A percentile compares a stretch with the other conserved stretches of the same genome.
phyloP scores from a whole-genome alignment of 441 rosid genomes.

The Adansonia rubrostipa region DNA sequence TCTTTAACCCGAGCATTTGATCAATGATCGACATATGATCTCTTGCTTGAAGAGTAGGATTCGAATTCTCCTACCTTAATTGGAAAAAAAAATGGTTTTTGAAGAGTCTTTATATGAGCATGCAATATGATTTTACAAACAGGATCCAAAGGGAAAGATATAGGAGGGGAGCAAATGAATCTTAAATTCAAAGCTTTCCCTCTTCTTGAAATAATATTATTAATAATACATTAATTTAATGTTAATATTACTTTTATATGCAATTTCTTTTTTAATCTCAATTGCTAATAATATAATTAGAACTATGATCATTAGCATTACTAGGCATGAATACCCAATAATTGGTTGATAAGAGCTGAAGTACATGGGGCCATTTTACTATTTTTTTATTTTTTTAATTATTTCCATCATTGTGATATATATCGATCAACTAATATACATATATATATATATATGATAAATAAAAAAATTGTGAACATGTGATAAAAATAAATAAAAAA shows the following conservation, averaged over 20 bases:
- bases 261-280: neutral
- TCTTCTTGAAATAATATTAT: neutral
- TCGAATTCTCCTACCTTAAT: no score
- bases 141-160: no score
- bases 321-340: constrained; percentile 18
- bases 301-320: neutral
- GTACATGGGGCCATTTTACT: constrained; percentile 16
- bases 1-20: no score
- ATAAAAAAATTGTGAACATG: neutral
- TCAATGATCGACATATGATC: no score
- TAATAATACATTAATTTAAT: neutral
- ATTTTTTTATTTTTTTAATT: neutral
- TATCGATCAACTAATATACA: neutral
- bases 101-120: neutral
- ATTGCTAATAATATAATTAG: neutral
- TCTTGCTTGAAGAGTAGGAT: no score
- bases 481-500: no score
- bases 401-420: neutral
- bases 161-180: neutral
- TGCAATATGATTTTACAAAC: neutral
- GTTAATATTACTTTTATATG: neutral
- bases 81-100: no score
- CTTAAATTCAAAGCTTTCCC: neutral
- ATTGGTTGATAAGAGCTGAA: constrained; percentile 10
- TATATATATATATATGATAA: no score